Conservation (phyloP, 2,329 filamentous ascomycete species). For the Pseudogymnoascus destructans region DNA sequence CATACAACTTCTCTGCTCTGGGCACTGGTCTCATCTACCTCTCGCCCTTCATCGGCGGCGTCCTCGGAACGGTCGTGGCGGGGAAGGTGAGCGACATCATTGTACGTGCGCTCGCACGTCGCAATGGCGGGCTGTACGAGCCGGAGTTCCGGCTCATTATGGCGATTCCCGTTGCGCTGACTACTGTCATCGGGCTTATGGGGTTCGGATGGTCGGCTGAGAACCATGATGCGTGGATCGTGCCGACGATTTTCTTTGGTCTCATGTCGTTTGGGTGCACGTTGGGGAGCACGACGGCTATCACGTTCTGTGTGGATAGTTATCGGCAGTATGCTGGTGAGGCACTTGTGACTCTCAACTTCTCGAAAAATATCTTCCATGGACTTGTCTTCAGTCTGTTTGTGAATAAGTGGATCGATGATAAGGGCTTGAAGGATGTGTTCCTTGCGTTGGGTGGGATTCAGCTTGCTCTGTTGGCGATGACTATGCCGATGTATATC, state of each 20-base stretch:
- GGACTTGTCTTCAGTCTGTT: constrained; percentile 83
- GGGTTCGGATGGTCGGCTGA: constrained; percentile 90
- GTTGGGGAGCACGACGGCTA: constrained; percentile 77
- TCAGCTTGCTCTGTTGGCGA: constrained; percentile 61
- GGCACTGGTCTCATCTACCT: constrained; percentile 80
- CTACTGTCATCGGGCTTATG: constrained; percentile 77
- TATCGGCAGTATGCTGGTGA: constrained; percentile 91
- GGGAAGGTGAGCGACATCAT: constrained; percentile 79
- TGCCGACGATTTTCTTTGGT: constrained; percentile 88
- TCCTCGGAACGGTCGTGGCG: constrained; percentile 83
- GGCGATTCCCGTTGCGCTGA: constrained; percentile 65
- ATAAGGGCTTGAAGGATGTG: constrained; percentile 61
- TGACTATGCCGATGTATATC: constrained; percentile 59
- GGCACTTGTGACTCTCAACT: constrained; percentile 86
- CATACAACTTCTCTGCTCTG: constrained; percentile 70
- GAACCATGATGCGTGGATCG: constrained; percentile 67
- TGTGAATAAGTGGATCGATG: constrained; percentile 69
- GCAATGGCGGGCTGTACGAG: constrained; percentile 89
- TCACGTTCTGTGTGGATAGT: constrained; percentile 88
- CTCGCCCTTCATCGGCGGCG: constrained; percentile 75
- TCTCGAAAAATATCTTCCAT: constrained; percentile 87
- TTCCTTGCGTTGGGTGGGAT: constrained; percentile 78
- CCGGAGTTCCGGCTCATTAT: constrained; percentile 87
- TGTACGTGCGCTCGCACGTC: constrained; percentile 65
- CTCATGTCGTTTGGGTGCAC: constrained; percentile 85